Conservation (phyloP, 2,329 filamentous ascomycete species). For the Pyrenochaeta sp. region DNA sequence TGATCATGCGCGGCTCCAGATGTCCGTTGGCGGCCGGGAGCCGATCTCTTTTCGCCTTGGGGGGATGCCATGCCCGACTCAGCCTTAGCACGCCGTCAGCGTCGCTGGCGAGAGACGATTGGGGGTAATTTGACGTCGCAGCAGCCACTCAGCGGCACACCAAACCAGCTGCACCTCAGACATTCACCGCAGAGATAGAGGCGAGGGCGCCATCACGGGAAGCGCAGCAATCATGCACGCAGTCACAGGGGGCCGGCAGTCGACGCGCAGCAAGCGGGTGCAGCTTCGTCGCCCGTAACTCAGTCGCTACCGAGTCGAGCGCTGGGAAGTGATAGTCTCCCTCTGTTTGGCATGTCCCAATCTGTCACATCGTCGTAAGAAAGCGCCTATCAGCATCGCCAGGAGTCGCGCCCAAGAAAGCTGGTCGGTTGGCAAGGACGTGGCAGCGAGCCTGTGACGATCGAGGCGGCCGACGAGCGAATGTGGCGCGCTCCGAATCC, state of each 20-base stretch:
- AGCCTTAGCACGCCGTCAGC: conserved; percentile 16
- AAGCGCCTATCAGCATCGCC: conserved; percentile 17
- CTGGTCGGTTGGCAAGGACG: conserved; percentile 20
- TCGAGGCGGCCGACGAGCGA: conserved; percentile 18
- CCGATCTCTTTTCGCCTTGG: conserved; percentile 1
- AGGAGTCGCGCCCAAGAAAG: conserved; percentile 13
- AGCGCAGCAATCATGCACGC: conserved; percentile 19
- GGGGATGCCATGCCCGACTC: background rate
- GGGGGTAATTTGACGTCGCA: conserved; percentile 3
- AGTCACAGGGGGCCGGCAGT: conserved; percentile 11
- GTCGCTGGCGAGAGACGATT: conserved; percentile 13
- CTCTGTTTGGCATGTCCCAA: background rate
- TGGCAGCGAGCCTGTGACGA: conserved; percentile 26
- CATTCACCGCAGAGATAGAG: conserved; percentile 10
- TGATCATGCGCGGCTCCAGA: conserved; percentile 4
- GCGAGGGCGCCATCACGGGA: conserved; percentile 16
- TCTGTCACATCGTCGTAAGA: conserved; percentile 6
- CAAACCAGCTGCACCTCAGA: conserved; percentile 11
- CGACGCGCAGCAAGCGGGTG: conserved; percentile 2
- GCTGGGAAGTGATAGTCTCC: background rate
- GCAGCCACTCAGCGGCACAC: conserved; percentile 23
- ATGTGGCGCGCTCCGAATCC: conserved; percentile 22
- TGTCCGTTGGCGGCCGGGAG: conserved; percentile 6
- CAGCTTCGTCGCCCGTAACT: conserved; percentile 1
- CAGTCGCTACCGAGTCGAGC: conserved; percentile 4